phyloP scores from a whole-genome alignment of 73 alveolate species.

The Uronychia setigera region DNA sequence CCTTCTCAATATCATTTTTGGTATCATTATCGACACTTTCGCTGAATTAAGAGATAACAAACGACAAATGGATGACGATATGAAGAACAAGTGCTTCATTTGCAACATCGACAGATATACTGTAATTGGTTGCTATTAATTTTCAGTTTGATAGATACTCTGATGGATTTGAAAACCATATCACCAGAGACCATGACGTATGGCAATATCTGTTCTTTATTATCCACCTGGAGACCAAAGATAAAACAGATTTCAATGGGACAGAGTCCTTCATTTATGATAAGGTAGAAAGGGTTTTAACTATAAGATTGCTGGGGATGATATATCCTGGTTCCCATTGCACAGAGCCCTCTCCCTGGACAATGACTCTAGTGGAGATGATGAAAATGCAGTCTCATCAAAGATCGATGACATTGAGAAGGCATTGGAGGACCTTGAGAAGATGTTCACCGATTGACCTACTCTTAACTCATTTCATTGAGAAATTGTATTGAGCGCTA shows the following conservation, averaged over 20 bases:
- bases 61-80: slow-evolving; percentile 78
- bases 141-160: slow-evolving; percentile 75
- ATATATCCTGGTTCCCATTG: slow-evolving; percentile 87
- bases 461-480: no score
- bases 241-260: slow-evolving; percentile 61
- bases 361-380: background rate
- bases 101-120: slow-evolving; percentile 81
- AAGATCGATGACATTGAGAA: background rate
- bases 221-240: slow-evolving; percentile 39
- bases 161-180: slow-evolving; percentile 83
- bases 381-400: background rate
- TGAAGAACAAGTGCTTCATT: slow-evolving; percentile 82
- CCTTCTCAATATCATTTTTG: slow-evolving; percentile 82
- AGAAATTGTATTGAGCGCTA: no score
- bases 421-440: no score
- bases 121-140: background rate
- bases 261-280: slow-evolving; percentile 77
- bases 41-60: slow-evolving; percentile 88
- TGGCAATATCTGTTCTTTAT: slow-evolving; percentile 75
- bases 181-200: slow-evolving; percentile 74
- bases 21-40: slow-evolving; percentile 91
- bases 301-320: slow-evolving; percentile 28
- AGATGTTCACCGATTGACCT: no score
- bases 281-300: slow-evolving; percentile 18
- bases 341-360: slow-evolving; percentile 49